phyloP scores from a whole-genome alignment of 257 asterid genomes.

The Solanum pennellii region DNA sequence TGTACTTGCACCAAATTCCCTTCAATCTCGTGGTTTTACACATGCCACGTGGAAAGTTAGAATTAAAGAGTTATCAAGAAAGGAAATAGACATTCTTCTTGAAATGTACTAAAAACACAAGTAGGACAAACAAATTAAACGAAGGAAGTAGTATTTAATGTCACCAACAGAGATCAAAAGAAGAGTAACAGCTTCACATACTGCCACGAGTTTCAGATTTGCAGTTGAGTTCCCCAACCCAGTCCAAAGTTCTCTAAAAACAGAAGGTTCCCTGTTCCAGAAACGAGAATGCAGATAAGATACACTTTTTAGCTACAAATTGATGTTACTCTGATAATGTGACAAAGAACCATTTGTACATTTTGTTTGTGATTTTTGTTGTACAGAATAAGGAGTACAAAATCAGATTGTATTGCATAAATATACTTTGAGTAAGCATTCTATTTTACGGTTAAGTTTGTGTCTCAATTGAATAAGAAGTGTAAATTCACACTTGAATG shows the following conservation, averaged over 20 bases:
- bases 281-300: constrained; percentile 2
- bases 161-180: background rate
- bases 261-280: constrained; percentile 33
- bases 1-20: background rate
- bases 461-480: background rate
- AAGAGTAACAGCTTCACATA: constrained; percentile 17
- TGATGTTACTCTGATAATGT: background rate
- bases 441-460: background rate
- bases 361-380: background rate
- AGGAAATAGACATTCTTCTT: background rate
- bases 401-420: background rate
- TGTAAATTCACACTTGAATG: background rate
- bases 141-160: background rate
- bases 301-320: background rate
- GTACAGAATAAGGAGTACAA: background rate
- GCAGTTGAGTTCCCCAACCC: constrained; percentile 57
- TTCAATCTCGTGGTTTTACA: background rate
- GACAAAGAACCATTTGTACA: background rate
- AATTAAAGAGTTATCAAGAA: background rate
- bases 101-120: background rate
- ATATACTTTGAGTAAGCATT: background rate
- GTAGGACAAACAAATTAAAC: background rate
- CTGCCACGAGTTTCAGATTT: constrained; percentile 74
- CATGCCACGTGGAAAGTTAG: background rate
- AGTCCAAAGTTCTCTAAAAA: constrained; percentile 60